Base-by-base conservation (phyloP, 1,284 basidiomycete species). In the Fomitopsis palustris region DNA sequence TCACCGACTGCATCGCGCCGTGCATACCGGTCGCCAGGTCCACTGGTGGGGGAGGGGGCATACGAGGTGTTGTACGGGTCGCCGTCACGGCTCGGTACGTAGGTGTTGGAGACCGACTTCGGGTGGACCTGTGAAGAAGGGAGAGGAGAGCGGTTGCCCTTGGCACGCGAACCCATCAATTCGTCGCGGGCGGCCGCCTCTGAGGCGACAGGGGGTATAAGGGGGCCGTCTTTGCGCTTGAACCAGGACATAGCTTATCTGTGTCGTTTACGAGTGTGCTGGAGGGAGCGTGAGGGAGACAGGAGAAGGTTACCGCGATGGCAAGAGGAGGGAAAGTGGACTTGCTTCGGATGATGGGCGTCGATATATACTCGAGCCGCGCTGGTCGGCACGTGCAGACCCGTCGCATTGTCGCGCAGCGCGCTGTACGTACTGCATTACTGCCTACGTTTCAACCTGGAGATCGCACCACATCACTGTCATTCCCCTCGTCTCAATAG, bases 121-220 rank as follows among this genome's bases (percentile, higher is more conserved):
- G 64, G 43, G 65, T 79, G 78, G 31, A 47, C 25, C 12, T 67
- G 67, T 41, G 70, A 66, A 29, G 78, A 71, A 57, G 78, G 76
- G 49, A 72, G 77, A 58, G 79, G 71, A 43, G 78, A 77, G 16
- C 73, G 71, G 61, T 69, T 75, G 65, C 71, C 74, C 55, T 29
- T 45, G 25, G 67, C 70, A 49, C 71, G 65, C 53, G 69, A 72
- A 59, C 64, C 72, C 53, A 75, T 65, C 61, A 69, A 62, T 67
- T 71, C 65, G 62, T 67, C 63, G 64, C 70, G 69, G 62, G 75
- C 60, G 59, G 66, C 55, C 55, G 64, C 61, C 54, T 72, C 72
- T 17, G 75, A 65, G 37, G 74, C 67, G 38, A 87, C 79, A 21
- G 88, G 90, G 39, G 93, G 93, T 60, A 95, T 94, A 12, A 82